A percentile compares a stretch with the other conserved stretches of the same genome.
phyloP scores from a whole-genome alignment of 2,329 filamentous ascomycete genomes.

The Cladosporium sp. region DNA sequence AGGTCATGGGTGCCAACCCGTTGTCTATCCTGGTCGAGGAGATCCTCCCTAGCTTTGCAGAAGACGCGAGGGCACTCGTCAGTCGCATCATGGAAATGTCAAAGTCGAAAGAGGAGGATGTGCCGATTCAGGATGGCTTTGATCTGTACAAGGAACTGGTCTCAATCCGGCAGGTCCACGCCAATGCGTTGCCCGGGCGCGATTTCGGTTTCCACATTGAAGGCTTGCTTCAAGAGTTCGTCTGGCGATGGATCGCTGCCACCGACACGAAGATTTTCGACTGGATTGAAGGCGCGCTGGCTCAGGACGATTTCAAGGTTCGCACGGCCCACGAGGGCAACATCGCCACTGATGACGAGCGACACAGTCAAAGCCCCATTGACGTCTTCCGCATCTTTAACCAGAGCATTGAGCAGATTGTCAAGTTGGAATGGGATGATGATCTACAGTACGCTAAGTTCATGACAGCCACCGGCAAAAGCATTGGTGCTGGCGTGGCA shows the following conservation, averaged over 20 bases:
- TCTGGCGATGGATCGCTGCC: conserved; percentile 87
- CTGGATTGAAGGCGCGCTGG: conserved; percentile 85
- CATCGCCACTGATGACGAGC: conserved; percentile 67
- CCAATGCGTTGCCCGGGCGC: conserved; percentile 61
- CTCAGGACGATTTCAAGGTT: conserved; percentile 80
- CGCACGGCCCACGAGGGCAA: conserved; percentile 47
- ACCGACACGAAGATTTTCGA: conserved; percentile 73
- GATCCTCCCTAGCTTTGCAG: conserved; percentile 82
- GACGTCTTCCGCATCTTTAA: conserved; percentile 94
- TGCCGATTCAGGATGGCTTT: conserved; percentile 87
- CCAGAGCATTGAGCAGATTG: conserved; percentile 80
- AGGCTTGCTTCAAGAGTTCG: conserved; percentile 77
- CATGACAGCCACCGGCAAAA: conserved; percentile 87
- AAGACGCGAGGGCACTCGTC: conserved; percentile 81
- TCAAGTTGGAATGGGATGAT: conserved; percentile 84
- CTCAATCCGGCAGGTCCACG: conserved; percentile 75
- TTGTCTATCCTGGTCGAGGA: conserved; percentile 70
- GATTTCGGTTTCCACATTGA: conserved; percentile 87
- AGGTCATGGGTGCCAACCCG: conserved; percentile 71
- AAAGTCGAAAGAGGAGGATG: conserved; percentile 62
- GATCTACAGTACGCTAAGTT: conserved; percentile 92
- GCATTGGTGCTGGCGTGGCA: conserved; percentile 73
- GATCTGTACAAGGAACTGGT: conserved; percentile 86
- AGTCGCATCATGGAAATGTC: conserved; percentile 70
- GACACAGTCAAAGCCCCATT: conserved; percentile 87